phyloP scores from a whole-genome alignment of 2,329 filamentous ascomycete genomes.

The Pleochaeta shiraiana region DNA sequence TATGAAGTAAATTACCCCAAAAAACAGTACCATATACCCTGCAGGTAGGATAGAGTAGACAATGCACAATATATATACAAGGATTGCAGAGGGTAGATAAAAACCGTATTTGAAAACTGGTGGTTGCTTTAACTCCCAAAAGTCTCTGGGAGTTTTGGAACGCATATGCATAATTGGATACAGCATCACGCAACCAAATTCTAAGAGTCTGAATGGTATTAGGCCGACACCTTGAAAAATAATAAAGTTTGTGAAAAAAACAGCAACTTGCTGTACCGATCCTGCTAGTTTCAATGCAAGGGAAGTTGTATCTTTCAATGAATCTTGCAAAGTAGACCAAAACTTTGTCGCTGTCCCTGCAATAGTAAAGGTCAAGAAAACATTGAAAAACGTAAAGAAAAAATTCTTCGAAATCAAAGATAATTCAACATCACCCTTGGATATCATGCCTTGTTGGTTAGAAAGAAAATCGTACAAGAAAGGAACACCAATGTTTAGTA shows the following conservation, averaged over 20 bases:
- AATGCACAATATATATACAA: slow-evolving; percentile 86
- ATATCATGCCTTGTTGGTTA: slow-evolving; percentile 84
- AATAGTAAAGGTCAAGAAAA: slow-evolving; percentile 85
- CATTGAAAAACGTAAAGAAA: slow-evolving; percentile 98
- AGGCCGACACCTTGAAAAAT: slow-evolving; percentile 85
- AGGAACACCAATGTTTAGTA: slow-evolving; percentile 76
- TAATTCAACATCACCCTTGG: slow-evolving; percentile 80
- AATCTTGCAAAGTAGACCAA: slow-evolving; percentile 46
- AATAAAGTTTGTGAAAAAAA: slow-evolving; percentile 88
- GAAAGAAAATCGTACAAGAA: slow-evolving; percentile 91
- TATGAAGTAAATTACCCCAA: slow-evolving; percentile 64
- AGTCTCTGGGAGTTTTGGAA: slow-evolving; percentile 78
- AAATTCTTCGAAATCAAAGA: slow-evolving; percentile 97
- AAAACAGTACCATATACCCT: slow-evolving; percentile 61
- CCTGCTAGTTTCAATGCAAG: slow-evolving; percentile 55
- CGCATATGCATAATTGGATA: slow-evolving; percentile 62
- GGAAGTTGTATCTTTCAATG: slow-evolving; percentile 55
- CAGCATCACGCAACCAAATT: slow-evolving; percentile 66
- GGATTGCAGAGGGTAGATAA: slow-evolving; percentile 75
- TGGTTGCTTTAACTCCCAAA: slow-evolving; percentile 58
- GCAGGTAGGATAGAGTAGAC: slow-evolving; percentile 75
- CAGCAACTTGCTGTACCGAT: slow-evolving; percentile 50
- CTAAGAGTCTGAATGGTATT: slow-evolving; percentile 76
- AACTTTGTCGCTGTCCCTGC: slow-evolving; percentile 64
- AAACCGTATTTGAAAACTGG: slow-evolving; percentile 91